Conservation (phyloP, 1,139 yeast genomes). For the Pneumocystis murina region DNA sequence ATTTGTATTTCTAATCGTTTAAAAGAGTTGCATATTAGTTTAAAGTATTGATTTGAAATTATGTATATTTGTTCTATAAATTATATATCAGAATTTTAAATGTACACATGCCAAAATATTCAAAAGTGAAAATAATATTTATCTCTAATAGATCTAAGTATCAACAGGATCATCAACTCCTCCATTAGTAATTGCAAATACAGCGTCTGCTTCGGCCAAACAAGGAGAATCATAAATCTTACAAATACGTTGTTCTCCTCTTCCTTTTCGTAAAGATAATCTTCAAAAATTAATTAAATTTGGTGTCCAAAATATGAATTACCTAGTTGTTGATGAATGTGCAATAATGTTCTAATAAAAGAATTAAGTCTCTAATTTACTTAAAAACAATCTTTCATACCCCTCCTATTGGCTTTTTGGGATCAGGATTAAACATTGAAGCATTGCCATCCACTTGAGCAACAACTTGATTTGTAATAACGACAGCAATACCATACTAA, state of each 20-base stretch:
- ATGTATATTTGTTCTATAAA: background rate
- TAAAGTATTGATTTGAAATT: too few species aligned
- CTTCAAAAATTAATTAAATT: slow-evolving; percentile 24
- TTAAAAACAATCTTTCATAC: slow-evolving; percentile 7
- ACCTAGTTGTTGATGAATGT: slow-evolving; percentile 73
- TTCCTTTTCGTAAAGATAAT: slow-evolving; percentile 74
- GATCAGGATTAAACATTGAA: slow-evolving; percentile 78
- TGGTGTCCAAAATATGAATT: background rate
- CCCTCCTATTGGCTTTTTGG: slow-evolving; percentile 99
- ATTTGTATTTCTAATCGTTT: too few species aligned
- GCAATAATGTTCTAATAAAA: slow-evolving; percentile 61
- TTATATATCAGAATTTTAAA: background rate
- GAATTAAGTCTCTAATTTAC: background rate
- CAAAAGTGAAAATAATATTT: background rate
- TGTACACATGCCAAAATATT: background rate
- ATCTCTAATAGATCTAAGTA: background rate
- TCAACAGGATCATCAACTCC: slow-evolving; percentile 79
- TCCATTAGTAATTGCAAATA: slow-evolving; percentile 89
- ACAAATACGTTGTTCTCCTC: slow-evolving; percentile 84
- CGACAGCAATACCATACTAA: slow-evolving; percentile 83
- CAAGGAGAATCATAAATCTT: slow-evolving; percentile 92
- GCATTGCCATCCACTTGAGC: slow-evolving; percentile 94
- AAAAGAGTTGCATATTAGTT: background rate
- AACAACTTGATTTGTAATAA: slow-evolving; percentile 95
- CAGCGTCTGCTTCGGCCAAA: slow-evolving; percentile 86